Percentiles rank a stretch among this genome's conserved stretches.
Conservation (phyloP, 2,329 filamentous ascomycete genomes). For the Ophiobolus disseminans region DNA sequence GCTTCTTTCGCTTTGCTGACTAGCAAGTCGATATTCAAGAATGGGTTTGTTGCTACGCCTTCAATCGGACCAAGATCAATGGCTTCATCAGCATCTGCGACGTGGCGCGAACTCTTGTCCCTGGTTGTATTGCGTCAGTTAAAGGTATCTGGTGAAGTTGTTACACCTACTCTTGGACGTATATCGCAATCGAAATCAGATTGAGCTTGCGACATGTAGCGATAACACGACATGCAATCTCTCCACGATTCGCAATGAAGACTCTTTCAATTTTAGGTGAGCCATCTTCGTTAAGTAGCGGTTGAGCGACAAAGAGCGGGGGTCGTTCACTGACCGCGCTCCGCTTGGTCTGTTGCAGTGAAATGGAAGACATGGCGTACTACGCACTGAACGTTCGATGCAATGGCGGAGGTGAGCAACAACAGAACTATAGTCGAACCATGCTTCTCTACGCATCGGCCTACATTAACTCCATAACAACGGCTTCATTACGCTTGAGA, state of each 20-base stretch:
- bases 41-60: conserved; percentile 22
- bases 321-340: conserved; percentile 1
- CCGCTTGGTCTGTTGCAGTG: neutral
- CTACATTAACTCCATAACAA: too few species aligned
- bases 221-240: conserved; percentile 55
- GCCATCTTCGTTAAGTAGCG: conserved; percentile 1
- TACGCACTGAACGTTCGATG: too few species aligned
- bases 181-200: conserved; percentile 5
- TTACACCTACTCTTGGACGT: conserved; percentile 11
- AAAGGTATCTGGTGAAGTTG: neutral
- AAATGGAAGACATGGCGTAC: conserved; percentile 2
- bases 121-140: conserved; percentile 11
- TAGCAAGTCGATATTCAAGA: conserved; percentile 40
- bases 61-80: conserved; percentile 34
- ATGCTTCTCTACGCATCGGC: too few species aligned
- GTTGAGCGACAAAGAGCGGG: conserved; percentile 4
- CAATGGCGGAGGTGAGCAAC: too few species aligned
- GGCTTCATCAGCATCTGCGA: conserved; percentile 43
- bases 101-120: conserved; percentile 38
- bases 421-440: too few species aligned
- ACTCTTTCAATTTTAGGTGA: conserved; percentile 1
- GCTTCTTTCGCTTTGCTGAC: conserved; percentile 30
- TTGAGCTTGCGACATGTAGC: conserved; percentile 9
- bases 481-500: too few species aligned
- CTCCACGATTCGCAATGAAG: conserved; percentile 52